Base-by-base conservation (phyloP, 108 stramenopile species). In the Heterococcus sp. region DNA sequence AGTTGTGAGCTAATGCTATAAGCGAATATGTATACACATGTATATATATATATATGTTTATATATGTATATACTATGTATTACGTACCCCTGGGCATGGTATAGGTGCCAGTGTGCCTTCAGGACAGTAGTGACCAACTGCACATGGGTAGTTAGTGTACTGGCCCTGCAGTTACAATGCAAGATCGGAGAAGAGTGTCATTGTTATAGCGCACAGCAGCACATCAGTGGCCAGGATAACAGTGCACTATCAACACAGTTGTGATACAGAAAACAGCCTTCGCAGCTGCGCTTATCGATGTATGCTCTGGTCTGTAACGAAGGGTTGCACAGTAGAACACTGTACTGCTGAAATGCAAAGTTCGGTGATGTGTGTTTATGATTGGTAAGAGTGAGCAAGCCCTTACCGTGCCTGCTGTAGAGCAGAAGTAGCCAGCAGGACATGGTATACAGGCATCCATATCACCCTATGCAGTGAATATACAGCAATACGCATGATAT, bases 381-480 rank as follows among this genome's bases (percentile, higher is more conserved):
- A n/a, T n/a, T n/a, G n/a, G n/a, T n/a, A n/a, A n/a, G n/a, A n/a
- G n/a, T n/a, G n/a, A n/a, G n/a, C n/a, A n/a, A n/a, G n/a, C n/a
- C n/a, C 46, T 58, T 21, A 58, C 46, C 46, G 46, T 58, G 14
- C 46, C 46, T 46, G 37, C 46, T 2, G 65, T 40, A 38, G 58
- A 46, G 81, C 89, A 90, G 38, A 67, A 85, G 72, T 38, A 73
- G 0, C 89, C 89, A 8, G 89, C 78, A 31, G 86, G 87, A 76
- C 89, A 90, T 21, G 65, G 8, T 0, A 63, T 21, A 84, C 89
- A 90, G n/a, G 76, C 68, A 31, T 58, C 75, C 28, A 38, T n/a
- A 11, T 35, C n/a, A 33, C 70, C 66, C 3, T 70, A 28, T 31
- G 14, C 8, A 21, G 46, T 14, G 46, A 8, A 58, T 58, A 21